Conservation (phyloP, 169 alveolate species). For the Amoebophrya sp. region DNA sequence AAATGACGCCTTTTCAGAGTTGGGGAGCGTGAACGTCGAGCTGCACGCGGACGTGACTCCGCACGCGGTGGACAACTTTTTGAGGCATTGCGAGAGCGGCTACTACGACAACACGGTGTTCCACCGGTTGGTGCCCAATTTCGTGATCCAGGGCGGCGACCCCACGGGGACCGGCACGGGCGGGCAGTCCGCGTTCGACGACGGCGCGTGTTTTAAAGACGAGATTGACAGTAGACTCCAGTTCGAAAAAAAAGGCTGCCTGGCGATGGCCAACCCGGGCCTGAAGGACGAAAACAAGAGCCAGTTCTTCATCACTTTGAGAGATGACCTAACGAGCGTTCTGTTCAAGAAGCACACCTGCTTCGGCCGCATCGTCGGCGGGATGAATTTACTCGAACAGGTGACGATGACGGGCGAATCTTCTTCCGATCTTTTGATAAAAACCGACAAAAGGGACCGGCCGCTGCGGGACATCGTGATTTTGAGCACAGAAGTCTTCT, state of each 20-base stretch:
- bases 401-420: too few species aligned
- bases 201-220: constrained; percentile 21
- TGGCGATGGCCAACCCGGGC: constrained; percentile 24
- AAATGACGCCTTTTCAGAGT: too few species aligned
- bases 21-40: constrained; percentile 66
- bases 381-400: not conserved
- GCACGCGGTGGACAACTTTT: constrained; percentile 71
- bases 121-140: constrained; percentile 31
- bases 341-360: constrained; percentile 28
- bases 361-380: constrained; percentile 15
- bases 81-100: constrained; percentile 57
- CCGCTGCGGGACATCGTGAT: not conserved
- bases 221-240: not conserved
- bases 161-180: constrained; percentile 1
- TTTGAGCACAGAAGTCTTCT: not conserved
- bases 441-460: too few species aligned
- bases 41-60: constrained; percentile 64
- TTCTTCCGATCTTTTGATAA: too few species aligned
- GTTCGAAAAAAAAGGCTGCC: not conserved
- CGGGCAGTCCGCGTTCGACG: constrained; percentile 20
- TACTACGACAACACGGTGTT: constrained; percentile 44
- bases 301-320: constrained; percentile 31
- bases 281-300: constrained; percentile 2
- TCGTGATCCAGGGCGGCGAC: constrained; percentile 32
- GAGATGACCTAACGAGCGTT: not conserved